Conservation (phyloP, 805 yeast species). For the Ogataea parapolymorpha region DNA sequence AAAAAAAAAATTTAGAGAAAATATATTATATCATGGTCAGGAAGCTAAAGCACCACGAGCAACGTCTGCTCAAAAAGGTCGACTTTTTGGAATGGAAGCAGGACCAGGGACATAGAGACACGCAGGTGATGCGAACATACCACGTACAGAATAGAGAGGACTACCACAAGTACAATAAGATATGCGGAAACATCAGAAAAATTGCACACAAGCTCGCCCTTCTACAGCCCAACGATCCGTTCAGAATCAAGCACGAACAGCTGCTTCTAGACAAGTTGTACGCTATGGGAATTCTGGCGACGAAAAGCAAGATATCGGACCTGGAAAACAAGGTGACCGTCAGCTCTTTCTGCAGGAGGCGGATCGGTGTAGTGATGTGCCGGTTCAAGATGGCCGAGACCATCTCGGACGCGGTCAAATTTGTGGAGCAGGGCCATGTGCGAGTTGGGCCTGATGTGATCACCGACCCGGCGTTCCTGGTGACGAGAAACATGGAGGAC, state of each 20-base stretch:
- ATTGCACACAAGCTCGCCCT: constrained; percentile 82
- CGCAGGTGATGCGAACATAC: constrained; percentile 94
- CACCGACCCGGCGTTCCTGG: constrained; percentile 92
- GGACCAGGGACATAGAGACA: constrained; percentile 90
- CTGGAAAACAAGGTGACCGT: constrained; percentile 90
- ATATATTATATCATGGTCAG: constrained; percentile 55
- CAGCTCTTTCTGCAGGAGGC: constrained; percentile 85
- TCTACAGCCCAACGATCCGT: constrained; percentile 83
- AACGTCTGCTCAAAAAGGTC: constrained; percentile 89
- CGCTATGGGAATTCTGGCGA: constrained; percentile 81
- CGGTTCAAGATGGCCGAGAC: constrained; percentile 91
- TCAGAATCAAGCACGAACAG: constrained; percentile 84
- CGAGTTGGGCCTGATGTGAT: constrained; percentile 95
- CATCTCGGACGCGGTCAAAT: constrained; percentile 82
- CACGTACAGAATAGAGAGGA: constrained; percentile 95
- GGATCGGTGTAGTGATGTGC: constrained; percentile 94
- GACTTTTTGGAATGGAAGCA: constrained; percentile 98
- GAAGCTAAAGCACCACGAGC: constrained; percentile 90
- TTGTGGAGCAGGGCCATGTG: constrained; percentile 95
- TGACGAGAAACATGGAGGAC: constrained; percentile 92
- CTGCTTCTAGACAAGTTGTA: constrained; percentile 81
- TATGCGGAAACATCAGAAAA: constrained; percentile 89
- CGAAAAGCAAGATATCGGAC: constrained; percentile 88
- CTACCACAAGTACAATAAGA: constrained; percentile 87
- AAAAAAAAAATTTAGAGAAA: constrained; percentile 7